Percentiles rank a stretch among this genome's conserved stretches.
These are phyloP conservation scores for Barbarea vulgaris DNA, from an alignment of 345 rosid genomes.

Conservation along the genomic window DNA sequence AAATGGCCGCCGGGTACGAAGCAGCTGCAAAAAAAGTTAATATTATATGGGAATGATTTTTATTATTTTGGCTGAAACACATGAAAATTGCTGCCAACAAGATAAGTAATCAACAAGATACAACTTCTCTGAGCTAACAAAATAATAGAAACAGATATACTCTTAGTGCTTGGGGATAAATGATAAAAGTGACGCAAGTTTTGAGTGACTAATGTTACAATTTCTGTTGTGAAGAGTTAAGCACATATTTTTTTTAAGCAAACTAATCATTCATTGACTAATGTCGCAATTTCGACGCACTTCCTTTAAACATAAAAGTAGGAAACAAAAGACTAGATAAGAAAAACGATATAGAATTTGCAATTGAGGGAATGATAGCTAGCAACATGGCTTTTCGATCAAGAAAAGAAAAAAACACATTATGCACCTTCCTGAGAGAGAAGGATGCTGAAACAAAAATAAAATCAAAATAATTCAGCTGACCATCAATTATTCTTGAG, in stretches of 20 bases:
- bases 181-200: background rate
- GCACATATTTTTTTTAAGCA: background rate
- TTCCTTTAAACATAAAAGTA: conserved; percentile 3
- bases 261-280: background rate
- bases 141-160: background rate
- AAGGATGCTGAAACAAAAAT: conserved; percentile 3
- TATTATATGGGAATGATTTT: background rate
- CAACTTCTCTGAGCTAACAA: conserved; percentile 1
- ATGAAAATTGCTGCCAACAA: background rate
- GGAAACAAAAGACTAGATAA: background rate
- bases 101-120: background rate
- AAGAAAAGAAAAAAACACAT: background rate
- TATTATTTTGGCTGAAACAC: conserved; percentile 12
- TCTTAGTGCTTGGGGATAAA: background rate
- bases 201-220: background rate
- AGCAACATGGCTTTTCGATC: background rate
- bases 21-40: conserved; percentile 52
- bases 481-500: background rate
- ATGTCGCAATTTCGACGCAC: background rate
- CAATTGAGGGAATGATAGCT: background rate
- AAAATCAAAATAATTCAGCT: background rate
- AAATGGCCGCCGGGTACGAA: conserved; percentile 89
- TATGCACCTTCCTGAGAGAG: background rate
- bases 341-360: background rate
- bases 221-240: background rate